Base-by-base conservation (phyloP, 805 yeast genomes). In the Metschnikowia lochheadii region DNA sequence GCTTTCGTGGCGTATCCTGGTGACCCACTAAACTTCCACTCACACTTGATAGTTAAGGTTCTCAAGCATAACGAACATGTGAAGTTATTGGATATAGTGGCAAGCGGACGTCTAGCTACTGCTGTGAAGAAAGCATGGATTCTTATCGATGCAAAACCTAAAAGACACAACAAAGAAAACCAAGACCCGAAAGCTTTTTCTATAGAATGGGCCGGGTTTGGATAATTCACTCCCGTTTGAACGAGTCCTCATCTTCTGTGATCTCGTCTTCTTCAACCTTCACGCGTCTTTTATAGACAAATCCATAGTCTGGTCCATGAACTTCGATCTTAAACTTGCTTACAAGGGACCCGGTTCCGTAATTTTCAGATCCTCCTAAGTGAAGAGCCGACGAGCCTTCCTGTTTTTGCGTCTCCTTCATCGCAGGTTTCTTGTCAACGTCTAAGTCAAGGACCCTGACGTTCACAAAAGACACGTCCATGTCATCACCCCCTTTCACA, bases 151-250 rank as follows among this genome's bases (percentile, higher is more conserved):
- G 67, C 64, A 36, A 57, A 56, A 33, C 49, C 36, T n/a, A 31
- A 34, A 10, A 57, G 2, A 56, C 50, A 15, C 18, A 63, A 53
- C 1, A 56, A 51, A 17, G 46, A 48, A n/a, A 43, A 44, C 34
- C 43, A 31, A 20, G 43, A 11, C 5, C 42, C 70, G 14, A 70
- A 68, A 43, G 78, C 79, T 15, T 92, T 81, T 62, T 85, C 96
- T 5, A 72, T 92, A 1, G 97, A 92, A 68, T 92, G 99, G 99
- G 90, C 98, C 0, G 97, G 97, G 0, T 92, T 92, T 70, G 97
- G 97, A 21, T 44, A n/a, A 44, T 5, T 48, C 26, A 39, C 38
- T 21, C 38, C 20, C 17, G 38, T 7, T 37, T 33, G 38, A 52
- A 45, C 11, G 48, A 33, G 34, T 40, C 48, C 23, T 44, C 15